A percentile compares a stretch with the other conserved stretches of the same genome.
Evolutionary conservation across 768 basidiomycete genomes (phyloP).

Genomic region (Lactifluus pinguis): DNA sequence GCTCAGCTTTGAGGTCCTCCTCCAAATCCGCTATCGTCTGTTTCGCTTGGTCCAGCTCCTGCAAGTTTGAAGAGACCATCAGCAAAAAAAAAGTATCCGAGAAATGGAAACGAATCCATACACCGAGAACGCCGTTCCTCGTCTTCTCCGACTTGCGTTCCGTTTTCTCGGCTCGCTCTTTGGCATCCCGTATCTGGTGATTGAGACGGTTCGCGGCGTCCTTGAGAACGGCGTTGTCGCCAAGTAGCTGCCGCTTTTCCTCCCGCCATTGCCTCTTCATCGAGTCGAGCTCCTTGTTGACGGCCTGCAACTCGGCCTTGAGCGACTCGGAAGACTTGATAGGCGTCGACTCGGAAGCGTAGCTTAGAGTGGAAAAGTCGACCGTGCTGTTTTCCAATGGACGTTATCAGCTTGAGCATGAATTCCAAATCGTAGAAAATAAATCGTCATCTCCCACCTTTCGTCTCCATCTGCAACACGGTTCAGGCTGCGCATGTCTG

Average conservation of each 20-base stretch:
- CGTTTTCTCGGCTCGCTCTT: slow-evolving; percentile 49
- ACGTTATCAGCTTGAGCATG: not conserved
- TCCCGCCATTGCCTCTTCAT: slow-evolving; percentile 64
- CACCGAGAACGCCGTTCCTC: slow-evolving; percentile 46
- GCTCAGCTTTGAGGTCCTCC: slow-evolving; percentile 58
- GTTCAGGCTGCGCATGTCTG: slow-evolving; percentile 41
- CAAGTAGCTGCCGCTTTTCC: slow-evolving; percentile 54
- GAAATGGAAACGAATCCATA: slow-evolving; percentile 25
- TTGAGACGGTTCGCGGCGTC: slow-evolving; percentile 62
- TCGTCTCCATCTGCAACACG: slow-evolving; percentile 43
- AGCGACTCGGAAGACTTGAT: slow-evolving; percentile 60
- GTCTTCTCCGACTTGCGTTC: slow-evolving; percentile 42
- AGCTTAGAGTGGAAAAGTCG: slow-evolving; percentile 38
- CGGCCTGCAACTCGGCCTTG: slow-evolving; percentile 46
- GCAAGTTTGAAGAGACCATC: slow-evolving; percentile 1
- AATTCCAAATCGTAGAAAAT: not conserved
- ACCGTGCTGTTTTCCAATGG: slow-evolving; percentile 34
- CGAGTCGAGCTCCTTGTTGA: slow-evolving; percentile 52
- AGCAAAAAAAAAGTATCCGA: not conserved
- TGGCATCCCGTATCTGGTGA: slow-evolving; percentile 45
- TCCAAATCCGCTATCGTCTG: slow-evolving; percentile 61
- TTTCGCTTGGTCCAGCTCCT: slow-evolving; percentile 70
- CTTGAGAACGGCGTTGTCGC: slow-evolving; percentile 65
- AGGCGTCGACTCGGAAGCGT: slow-evolving; percentile 53
- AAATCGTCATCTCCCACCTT: slow-evolving; percentile 36